These are phyloP conservation scores for Knoxia roxburghii DNA, from an alignment of 257 asterid genomes.

Conservation along the genomic window DNA sequence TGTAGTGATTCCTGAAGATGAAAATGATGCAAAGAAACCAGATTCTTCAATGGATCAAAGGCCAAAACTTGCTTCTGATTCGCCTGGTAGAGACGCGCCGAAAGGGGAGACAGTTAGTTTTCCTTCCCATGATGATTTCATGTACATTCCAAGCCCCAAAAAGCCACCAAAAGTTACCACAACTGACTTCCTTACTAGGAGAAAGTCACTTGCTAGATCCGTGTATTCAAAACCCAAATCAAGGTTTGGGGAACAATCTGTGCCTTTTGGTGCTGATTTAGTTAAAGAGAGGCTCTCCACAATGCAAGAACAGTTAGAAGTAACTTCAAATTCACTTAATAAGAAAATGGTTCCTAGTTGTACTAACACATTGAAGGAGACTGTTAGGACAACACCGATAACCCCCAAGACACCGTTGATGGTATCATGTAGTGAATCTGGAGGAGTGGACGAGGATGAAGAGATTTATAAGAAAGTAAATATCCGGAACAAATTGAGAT, in stretches of 20 bases:
- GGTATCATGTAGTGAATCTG: slow-evolving; percentile 47
- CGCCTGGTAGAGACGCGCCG: slow-evolving; percentile 21
- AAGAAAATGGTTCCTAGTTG: slow-evolving; percentile 23
- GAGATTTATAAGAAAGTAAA: slow-evolving; percentile 76
- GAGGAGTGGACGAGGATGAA: slow-evolving; percentile 59
- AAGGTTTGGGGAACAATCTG: slow-evolving; percentile 72
- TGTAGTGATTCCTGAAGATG: slow-evolving; percentile 46
- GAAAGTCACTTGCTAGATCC: slow-evolving; percentile 54
- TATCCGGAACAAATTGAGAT: slow-evolving; percentile 52
- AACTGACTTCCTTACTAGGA: slow-evolving; percentile 35
- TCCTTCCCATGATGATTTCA: too few relatives aligned
- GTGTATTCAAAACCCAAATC: slow-evolving; percentile 69
- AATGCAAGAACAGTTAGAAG: too few relatives aligned
- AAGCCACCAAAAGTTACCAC: slow-evolving; percentile 69
- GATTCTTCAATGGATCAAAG: slow-evolving; percentile 30
- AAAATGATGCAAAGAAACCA: slow-evolving; percentile 29
- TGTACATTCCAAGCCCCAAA: slow-evolving; percentile 35
- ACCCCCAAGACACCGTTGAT: slow-evolving; percentile 59
- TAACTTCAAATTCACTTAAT: too few relatives aligned
- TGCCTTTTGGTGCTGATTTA: slow-evolving; percentile 29
- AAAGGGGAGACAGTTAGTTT: too few relatives aligned
- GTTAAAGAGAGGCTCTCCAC: too few relatives aligned
- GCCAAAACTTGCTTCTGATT: slow-evolving; percentile 24
- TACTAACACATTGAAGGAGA: slow-evolving; percentile 29
- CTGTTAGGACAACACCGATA: slow-evolving; percentile 22